A percentile compares a stretch with the other conserved stretches of the same genome.
Evolutionary conservation across 495 filamentous ascomycete species (phyloP).

Genomic region (Aspergillus leporis): DNA sequence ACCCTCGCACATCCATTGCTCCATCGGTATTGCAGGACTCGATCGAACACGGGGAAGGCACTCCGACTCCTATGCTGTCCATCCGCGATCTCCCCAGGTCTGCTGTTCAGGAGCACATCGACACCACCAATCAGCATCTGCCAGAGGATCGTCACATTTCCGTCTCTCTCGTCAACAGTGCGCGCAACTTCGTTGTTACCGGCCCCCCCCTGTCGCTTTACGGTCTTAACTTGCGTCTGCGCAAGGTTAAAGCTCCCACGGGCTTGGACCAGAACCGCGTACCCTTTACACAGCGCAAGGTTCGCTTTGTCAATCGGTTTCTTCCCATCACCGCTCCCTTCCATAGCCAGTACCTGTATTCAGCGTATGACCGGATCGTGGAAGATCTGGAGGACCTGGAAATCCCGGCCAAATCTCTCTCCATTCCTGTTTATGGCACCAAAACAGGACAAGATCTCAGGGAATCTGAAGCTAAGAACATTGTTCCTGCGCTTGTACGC

Average conservation of each 20-base stretch:
- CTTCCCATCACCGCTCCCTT: slow-evolving; percentile 97
- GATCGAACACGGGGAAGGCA: slow-evolving; percentile 87
- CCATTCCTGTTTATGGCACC: slow-evolving; percentile 85
- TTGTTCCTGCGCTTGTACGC: slow-evolving; percentile 81
- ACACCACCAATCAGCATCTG: slow-evolving; percentile 93
- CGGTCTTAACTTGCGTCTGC: slow-evolving; percentile 87
- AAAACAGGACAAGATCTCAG: slow-evolving; percentile 81
- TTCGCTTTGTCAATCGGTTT: slow-evolving; percentile 96
- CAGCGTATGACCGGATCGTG: slow-evolving; percentile 74
- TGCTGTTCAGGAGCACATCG: slow-evolving; percentile 89
- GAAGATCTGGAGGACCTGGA: slow-evolving; percentile 83
- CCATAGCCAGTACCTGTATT: slow-evolving; percentile 88
- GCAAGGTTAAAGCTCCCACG: slow-evolving; percentile 95
- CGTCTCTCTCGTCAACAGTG: slow-evolving; percentile 95
- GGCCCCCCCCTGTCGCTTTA: slow-evolving; percentile 94
- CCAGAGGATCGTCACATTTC: slow-evolving; percentile 89
- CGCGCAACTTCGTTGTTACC: slow-evolving; percentile 94
- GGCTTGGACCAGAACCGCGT: slow-evolving; percentile 94
- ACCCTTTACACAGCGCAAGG: slow-evolving; percentile 91
- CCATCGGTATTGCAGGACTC: slow-evolving; percentile 92
- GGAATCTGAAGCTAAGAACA: slow-evolving; percentile 56
- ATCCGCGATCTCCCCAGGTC: slow-evolving; percentile 85
- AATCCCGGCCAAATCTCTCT: slow-evolving; percentile 66
- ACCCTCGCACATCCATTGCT: slow-evolving; percentile 90
- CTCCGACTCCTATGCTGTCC: slow-evolving; percentile 95